phyloP scores from a whole-genome alignment of 345 rosid genomes.

The Erysimum cheiranthoides region DNA sequence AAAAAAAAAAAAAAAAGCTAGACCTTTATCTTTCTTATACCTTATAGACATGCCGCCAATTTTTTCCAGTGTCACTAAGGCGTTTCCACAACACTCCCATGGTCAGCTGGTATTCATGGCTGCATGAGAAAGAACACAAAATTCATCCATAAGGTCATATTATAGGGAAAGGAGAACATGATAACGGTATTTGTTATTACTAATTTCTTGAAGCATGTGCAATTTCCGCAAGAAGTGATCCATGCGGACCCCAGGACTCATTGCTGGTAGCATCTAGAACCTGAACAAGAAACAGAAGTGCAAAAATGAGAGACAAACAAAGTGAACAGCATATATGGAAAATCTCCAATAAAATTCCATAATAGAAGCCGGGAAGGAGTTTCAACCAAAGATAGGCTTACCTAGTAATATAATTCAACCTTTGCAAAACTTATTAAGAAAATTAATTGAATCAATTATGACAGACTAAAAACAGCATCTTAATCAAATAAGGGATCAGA shows the following conservation, averaged over 20 bases:
- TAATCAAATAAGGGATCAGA: neutral
- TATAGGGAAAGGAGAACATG: slow-evolving; percentile 1
- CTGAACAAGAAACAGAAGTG: slow-evolving; percentile 44
- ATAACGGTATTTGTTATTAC: slow-evolving; percentile 54
- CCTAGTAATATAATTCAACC: neutral
- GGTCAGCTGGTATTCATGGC: slow-evolving; percentile 92
- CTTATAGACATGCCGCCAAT: slow-evolving; percentile 98
- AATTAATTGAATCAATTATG: neutral
- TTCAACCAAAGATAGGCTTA: neutral
- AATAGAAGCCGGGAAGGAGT: slow-evolving; percentile 7
- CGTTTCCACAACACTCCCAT: slow-evolving; percentile 90
- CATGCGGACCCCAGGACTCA: slow-evolving; percentile 99
- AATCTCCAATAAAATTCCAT: neutral
- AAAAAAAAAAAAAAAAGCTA: neutral
- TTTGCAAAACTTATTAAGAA: neutral
- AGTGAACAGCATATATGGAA: neutral
- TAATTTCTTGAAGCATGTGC: slow-evolving; percentile 85
- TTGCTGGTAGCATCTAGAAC: slow-evolving; percentile 98
- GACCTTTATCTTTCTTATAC: slow-evolving; percentile 43
- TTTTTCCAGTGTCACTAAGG: slow-evolving; percentile 85
- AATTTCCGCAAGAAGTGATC: slow-evolving; percentile 81
- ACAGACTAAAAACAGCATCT: neutral
- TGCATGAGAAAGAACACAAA: slow-evolving; percentile 46
- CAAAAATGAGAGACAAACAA: slow-evolving; percentile 1
- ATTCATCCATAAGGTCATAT: slow-evolving; percentile 1